Conservation (phyloP, 78 protist genomes). For the Dictyostelium purpureum region DNA sequence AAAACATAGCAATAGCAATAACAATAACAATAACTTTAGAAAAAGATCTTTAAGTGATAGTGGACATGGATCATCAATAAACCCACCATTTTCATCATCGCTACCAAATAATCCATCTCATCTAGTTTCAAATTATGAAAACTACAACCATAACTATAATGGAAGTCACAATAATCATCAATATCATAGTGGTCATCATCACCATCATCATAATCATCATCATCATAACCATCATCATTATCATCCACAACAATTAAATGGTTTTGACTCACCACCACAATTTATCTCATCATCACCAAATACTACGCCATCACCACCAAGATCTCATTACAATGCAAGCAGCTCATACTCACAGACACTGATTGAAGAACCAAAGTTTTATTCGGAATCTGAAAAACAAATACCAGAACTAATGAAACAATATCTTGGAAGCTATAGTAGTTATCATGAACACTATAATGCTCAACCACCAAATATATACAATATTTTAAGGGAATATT, state of each 20-base stretch:
- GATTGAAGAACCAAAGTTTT: slow-evolving; percentile 31
- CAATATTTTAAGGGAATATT: slow-evolving; percentile 18
- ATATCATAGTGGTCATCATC: neutral
- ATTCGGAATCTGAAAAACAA: neutral
- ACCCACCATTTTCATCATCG: no score
- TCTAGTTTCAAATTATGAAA: no score
- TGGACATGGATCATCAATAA: no score
- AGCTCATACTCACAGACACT: no score
- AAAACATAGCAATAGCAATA: neutral
- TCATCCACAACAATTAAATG: neutral
- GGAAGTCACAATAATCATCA: neutral
- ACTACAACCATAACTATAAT: neutral
- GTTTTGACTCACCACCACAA: no score
- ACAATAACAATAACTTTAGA: neutral
- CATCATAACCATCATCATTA: neutral
- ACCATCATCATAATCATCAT: neutral
- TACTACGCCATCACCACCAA: no score
- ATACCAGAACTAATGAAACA: slow-evolving; percentile 50
- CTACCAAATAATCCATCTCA: no score
- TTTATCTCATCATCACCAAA: no score
- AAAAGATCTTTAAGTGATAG: slow-evolving; percentile 7
- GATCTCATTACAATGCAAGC: no score
- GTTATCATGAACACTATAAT: neutral
- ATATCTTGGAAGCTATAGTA: slow-evolving; percentile 5
- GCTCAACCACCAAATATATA: neutral